These are phyloP conservation scores for Pezicula rhizophila DNA, from an alignment of 2,329 filamentous ascomycete species.

Conservation along the genomic window DNA sequence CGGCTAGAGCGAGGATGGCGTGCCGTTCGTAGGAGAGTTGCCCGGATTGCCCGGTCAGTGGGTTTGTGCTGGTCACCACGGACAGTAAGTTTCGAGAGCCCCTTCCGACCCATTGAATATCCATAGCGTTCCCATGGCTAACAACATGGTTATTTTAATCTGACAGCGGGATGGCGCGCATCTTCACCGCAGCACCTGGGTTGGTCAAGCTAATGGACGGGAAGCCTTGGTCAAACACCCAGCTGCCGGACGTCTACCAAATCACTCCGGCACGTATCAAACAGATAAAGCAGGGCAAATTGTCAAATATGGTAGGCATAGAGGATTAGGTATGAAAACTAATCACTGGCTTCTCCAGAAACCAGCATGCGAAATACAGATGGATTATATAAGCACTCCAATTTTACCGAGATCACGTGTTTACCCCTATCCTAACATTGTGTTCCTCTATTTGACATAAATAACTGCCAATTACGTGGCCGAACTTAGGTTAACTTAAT, in stretches of 20 bases:
- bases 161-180: conserved; percentile 12
- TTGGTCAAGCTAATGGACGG: conserved; percentile 12
- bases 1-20: conserved; percentile 8
- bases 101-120: neutral
- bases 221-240: conserved; percentile 7
- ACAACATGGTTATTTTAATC: neutral
- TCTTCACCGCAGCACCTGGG: conserved; percentile 14
- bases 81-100: conserved; percentile 5
- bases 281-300: neutral
- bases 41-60: conserved; percentile 12
- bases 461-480: too few species aligned
- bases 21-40: conserved; percentile 12
- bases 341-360: too few species aligned
- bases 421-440: too few species aligned
- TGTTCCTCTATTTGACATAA: too few species aligned
- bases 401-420: too few species aligned
- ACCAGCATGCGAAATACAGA: too few species aligned
- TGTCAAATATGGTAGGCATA: too few species aligned
- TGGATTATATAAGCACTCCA: too few species aligned
- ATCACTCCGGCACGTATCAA: conserved; percentile 9
- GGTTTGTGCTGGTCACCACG: conserved; percentile 14
- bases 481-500: too few species aligned
- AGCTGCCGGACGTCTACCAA: conserved; percentile 12
- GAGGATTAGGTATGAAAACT: too few species aligned
- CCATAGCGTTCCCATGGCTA: neutral